Evolutionary conservation across 2,329 filamentous ascomycete species (phyloP), one percentile per base, ranked within the genome.

Genomic region (Exophiala sideris): DNA sequence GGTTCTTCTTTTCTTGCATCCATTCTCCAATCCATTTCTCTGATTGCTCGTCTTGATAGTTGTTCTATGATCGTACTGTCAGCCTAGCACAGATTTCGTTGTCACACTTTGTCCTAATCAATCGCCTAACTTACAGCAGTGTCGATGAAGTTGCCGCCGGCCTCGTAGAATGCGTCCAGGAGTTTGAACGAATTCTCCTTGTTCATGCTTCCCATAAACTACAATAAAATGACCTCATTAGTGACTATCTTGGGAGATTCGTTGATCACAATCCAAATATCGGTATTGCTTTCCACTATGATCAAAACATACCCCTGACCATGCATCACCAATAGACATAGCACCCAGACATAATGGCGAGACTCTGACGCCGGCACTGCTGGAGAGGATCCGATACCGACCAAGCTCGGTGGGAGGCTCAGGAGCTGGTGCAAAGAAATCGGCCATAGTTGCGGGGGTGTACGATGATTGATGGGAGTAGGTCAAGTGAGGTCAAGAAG

Each of bases 141-240:
- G 67, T 89, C 87, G 64, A 89, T 84, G 68, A 89, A 89, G 70
- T 89, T 89, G 20, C 87, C 86, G 3, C 84, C 84, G 0, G 83
- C 77, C 20, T 62, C 76, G 55, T 79, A 82, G 70, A 81, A 89
- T 65, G 79, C 82, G 64, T 89, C 85, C 7, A 89, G 76, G 21
- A 89, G 81, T 16, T 76, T 73, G 60, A 87, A 85, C 1, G 80
- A 76, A 1, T 78, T 78, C 46, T 81, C 74, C 65, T 88, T 82
- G 66, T 81, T 77, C 68, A 85, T 88, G 35, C 78, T 76, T 11
- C 55, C 55, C 50, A 57, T 46, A 36, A 42, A 42, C 50, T 57
- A 44, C 2, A 14, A 24, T 5, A 20, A n/a, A 21, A 34, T 14
- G 24, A n/a, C 4, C n/a, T 8, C 33, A 87, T 86, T 79, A 89